These are phyloP conservation scores for Tolypocladium ovalisporum DNA, from an alignment of 2,329 filamentous ascomycete species.

Conservation along the genomic window DNA sequence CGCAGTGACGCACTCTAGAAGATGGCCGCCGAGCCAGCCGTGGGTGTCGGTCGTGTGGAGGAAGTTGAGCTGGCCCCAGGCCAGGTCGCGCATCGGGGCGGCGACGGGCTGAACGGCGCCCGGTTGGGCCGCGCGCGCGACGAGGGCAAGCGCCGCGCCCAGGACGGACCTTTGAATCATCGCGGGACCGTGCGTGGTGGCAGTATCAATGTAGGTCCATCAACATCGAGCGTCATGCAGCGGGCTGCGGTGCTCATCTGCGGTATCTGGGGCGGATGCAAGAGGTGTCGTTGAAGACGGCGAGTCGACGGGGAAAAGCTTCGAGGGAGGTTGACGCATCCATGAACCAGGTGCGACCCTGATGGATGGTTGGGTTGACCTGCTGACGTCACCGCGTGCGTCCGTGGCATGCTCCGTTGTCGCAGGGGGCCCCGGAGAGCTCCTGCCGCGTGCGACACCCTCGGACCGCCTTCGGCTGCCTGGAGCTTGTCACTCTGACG, in stretches of 20 bases:
- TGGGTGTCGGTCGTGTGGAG: slow-evolving; percentile 95
- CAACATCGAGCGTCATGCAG: background rate
- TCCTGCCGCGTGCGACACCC: background rate
- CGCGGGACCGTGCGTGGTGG: slow-evolving; percentile 4
- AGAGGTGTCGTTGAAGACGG: background rate
- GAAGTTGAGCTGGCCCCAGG: slow-evolving; percentile 94
- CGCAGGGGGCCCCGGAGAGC: background rate
- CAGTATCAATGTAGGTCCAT: background rate
- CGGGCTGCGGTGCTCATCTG: background rate
- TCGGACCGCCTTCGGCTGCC: too few species aligned
- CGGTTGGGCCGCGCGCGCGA: slow-evolving; percentile 54
- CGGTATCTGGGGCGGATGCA: background rate
- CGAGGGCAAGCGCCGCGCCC: slow-evolving; percentile 19
- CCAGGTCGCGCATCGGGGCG: slow-evolving; percentile 72
- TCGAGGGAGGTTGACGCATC: background rate
- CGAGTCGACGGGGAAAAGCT: background rate
- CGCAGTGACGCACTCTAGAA: slow-evolving; percentile 66
- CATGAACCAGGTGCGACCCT: background rate
- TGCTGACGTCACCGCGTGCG: background rate
- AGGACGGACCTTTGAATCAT: slow-evolving; percentile 15
- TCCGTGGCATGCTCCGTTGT: background rate
- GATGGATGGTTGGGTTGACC: background rate
- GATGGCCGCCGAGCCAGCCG: slow-evolving; percentile 88
- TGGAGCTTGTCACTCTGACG: too few species aligned
- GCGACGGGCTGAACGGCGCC: slow-evolving; percentile 66